Conservation (phyloP, 768 basidiomycete genomes). For the Crucibulum laeve region DNA sequence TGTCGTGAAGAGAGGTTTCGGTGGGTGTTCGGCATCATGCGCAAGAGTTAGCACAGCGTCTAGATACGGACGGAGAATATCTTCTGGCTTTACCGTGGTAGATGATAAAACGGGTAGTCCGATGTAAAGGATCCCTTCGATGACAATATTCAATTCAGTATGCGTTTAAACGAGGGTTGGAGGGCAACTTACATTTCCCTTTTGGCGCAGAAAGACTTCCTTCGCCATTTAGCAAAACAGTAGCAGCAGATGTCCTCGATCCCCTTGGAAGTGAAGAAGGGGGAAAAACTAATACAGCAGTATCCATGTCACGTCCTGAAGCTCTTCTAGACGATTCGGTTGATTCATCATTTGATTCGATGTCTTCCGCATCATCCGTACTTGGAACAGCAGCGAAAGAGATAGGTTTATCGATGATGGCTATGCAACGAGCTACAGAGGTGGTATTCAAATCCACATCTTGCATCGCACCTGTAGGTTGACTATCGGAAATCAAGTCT, state of each 20-base stretch:
- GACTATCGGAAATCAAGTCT: no score
- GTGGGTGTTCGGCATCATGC: conserved; percentile 13
- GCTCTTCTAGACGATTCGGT: conserved; percentile 9
- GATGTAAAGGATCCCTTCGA: conserved; percentile 57
- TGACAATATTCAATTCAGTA: not conserved
- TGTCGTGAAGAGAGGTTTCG: conserved; percentile 43
- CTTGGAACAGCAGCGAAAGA: conserved; percentile 13
- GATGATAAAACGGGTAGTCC: conserved; percentile 38
- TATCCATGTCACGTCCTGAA: no score
- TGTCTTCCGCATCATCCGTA: conserved; percentile 1
- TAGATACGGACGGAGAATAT: conserved; percentile 54
- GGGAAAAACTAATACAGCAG: conserved; percentile 70
- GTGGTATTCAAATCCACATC: conserved; percentile 3
- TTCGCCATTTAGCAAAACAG: conserved; percentile 66
- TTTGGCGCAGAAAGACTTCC: conserved; percentile 70
- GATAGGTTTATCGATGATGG: conserved; percentile 32
- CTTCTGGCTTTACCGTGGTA: conserved; percentile 26
- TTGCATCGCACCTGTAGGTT: no score
- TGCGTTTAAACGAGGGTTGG: no score
- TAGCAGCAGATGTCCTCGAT: conserved; percentile 44
- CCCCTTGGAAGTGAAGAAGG: conserved; percentile 56
- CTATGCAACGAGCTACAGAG: conserved; percentile 28
- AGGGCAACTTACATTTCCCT: conserved; percentile 70
- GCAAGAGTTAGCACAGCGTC: conserved; percentile 35
- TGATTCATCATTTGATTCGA: conserved; percentile 13